Evolutionary conservation across 192 early-diverging fungal species (phyloP), one percentile per base, ranked within the genome.

Genomic region (Umbelopsis sp.): DNA sequence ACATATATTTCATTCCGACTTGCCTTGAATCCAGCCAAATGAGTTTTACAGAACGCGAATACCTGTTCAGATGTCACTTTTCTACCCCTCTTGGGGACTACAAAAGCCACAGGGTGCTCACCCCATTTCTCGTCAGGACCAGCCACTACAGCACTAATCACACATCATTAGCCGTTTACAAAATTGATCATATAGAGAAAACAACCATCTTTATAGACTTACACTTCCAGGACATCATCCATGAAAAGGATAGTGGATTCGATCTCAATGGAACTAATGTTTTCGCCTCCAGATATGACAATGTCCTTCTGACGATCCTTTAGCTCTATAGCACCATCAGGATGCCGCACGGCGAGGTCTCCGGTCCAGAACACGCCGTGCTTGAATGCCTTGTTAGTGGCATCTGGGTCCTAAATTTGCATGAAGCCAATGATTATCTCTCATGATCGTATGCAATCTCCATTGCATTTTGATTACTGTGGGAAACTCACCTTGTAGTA

Each of bases 261-360:
- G 9, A 89, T 80, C 35, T 85, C 86, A 23, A 88, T 68, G 0
- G 84, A 84, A 1, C 83, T 82, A 49, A 89, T 81, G 52, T 88
- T 88, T 48, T 89, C 87, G 5, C 87, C 88, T 11, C 88, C 88
- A 27, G 81, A 83, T 58, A 90, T 86, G 46, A 90, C 87, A 21
- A 90, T 83, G 44, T 90, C 88, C 64, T 90, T 90, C 52, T 74
- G 64, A 20, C 88, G 79, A 55, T 90, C 88, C 22, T 84, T 75
- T 18, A 90, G 76, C 30, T 87, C 82, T 22, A 88, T 80, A 48
- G 82, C 82, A 18, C 88, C 88, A 68, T 90, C 88, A 10, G 82
- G 71, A 52, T 86, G 81, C 18, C 83, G 77, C 18, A 90, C 87
- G 47, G 79, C 88, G 44, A 90, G 71, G 73, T 90, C 88, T 11